Evolutionary conservation across 768 basidiomycete genomes (phyloP), one percentile per base, ranked within the genome.

Genomic region (Hortiboletus campestris): DNA sequence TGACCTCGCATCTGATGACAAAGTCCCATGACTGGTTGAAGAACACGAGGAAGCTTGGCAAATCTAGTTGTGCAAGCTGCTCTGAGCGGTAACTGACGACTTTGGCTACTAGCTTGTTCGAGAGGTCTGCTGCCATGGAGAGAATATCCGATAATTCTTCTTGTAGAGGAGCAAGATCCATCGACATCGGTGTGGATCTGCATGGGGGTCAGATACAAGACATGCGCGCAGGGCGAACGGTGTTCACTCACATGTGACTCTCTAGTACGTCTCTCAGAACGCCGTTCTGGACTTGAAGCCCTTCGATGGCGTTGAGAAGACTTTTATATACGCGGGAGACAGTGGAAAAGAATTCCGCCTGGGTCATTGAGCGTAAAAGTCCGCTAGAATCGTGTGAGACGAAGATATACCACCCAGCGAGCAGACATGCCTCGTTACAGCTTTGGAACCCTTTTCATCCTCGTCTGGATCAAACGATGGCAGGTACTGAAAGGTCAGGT

Each of bases 11-110:
- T 60, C 79, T 80, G 25, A 97, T 81, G 10, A 98, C 93, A 62
- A 98, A 98, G 25, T 79, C 73, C 96, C 96, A 98, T 2, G 89
- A 86, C 61, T 83, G 80, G 51, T 88, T 86, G 77, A 95, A 96
- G 54, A 98, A 78, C 12, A 77, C 79, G 34, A 91, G 75, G 74
- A 98, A 98, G 43, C 86, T 83, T 4, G 78, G 73, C 34, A 98
- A 73, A 22, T 84, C 77, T 22, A 98, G 79, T 13, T 79, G 74
- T 0, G 89, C 79, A 68, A 96, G 91, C 59, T 88, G 85, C 58
- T 96, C 92, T 14, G 86, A 78, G 29, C 96, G 84, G 8, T 84
- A 75, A 40, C 81, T 76, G 39, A 98, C 73, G n/a, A 94, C 78
- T 67, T 88, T 89, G 19, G 93, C 88, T 2, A 84, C 84, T 28